phyloP scores from a whole-genome alignment of 2,329 filamentous ascomycete genomes.

The Ascochyta fabae region DNA sequence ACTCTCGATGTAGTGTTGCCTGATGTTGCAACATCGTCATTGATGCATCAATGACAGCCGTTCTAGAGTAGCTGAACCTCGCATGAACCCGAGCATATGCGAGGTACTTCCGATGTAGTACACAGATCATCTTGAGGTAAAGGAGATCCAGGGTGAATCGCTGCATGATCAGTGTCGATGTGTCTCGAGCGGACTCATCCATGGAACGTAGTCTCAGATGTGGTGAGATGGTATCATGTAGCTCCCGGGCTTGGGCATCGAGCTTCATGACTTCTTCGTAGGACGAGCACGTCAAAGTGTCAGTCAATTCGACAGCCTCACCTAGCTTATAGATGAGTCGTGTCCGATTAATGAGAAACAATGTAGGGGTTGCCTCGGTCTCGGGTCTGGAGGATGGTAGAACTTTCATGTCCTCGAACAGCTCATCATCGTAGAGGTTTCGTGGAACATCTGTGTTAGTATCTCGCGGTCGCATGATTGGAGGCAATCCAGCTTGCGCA shows the following conservation, averaged over 20 bases:
- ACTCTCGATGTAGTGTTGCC: constrained; percentile 75
- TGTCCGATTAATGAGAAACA: constrained; percentile 79
- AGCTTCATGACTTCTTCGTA: constrained; percentile 69
- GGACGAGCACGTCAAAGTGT: constrained; percentile 65
- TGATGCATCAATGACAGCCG: constrained; percentile 84
- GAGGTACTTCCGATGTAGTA: constrained; percentile 88
- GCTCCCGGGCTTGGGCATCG: constrained; percentile 63
- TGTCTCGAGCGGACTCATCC: constrained; percentile 75
- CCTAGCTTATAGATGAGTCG: constrained; percentile 72
- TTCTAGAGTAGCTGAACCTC: constrained; percentile 82
- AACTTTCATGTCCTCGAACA: constrained; percentile 70
- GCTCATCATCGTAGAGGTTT: constrained; percentile 83
- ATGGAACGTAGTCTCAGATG: constrained; percentile 78
- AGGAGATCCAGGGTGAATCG: constrained; percentile 84
- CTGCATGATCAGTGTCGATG: constrained; percentile 73
- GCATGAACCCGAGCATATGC: constrained; percentile 74
- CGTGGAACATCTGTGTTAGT: constrained; percentile 77
- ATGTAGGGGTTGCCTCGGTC: constrained; percentile 75
- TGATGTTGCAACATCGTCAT: constrained; percentile 82
- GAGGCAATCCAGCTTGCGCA: constrained; percentile 67
- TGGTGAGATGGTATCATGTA: constrained; percentile 72
- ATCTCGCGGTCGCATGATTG: constrained; percentile 75
- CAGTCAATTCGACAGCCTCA: constrained; percentile 71
- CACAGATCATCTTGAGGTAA: constrained; percentile 86
- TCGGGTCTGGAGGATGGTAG: constrained; percentile 71